These are phyloP conservation scores for Hypoxylon sp. DNA, from an alignment of 2,329 filamentous ascomycete species.

Conservation along the genomic window DNA sequence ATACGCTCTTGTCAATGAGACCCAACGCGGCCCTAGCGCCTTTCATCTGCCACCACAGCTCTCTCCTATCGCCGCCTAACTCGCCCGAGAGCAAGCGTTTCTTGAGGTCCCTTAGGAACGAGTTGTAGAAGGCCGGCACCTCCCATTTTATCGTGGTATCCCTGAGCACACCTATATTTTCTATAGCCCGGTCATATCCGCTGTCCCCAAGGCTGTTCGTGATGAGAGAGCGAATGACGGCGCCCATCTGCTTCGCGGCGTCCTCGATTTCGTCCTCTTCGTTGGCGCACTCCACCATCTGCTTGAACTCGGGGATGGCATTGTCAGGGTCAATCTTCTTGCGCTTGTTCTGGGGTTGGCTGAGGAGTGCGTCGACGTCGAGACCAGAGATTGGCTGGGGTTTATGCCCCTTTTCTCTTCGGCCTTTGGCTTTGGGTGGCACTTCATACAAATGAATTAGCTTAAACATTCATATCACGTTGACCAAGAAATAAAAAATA, in stretches of 20 bases:
- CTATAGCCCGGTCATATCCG: slow-evolving; percentile 81
- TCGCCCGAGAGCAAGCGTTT: slow-evolving; percentile 76
- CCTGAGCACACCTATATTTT: slow-evolving; percentile 83
- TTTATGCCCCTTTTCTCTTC: slow-evolving; percentile 72
- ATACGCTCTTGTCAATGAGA: slow-evolving; percentile 76
- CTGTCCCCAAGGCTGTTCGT: slow-evolving; percentile 80
- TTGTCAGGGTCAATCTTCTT: slow-evolving; percentile 73
- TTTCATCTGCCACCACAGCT: slow-evolving; percentile 85
- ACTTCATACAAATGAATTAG: slow-evolving; percentile 65
- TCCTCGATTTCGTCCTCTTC: slow-evolving; percentile 74
- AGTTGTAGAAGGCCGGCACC: slow-evolving; percentile 82
- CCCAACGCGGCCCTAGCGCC: slow-evolving; percentile 76
- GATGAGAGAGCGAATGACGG: slow-evolving; percentile 78
- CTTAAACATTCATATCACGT: slow-evolving; percentile 33
- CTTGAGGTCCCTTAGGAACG: slow-evolving; percentile 80
- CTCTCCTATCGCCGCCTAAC: slow-evolving; percentile 81
- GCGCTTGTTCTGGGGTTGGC: slow-evolving; percentile 52
- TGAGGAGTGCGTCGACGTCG: slow-evolving; percentile 84
- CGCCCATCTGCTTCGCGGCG: slow-evolving; percentile 80
- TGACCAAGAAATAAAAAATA: slow-evolving; percentile 50
- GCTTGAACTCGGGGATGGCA: slow-evolving; percentile 91
- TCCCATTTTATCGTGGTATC: slow-evolving; percentile 83
- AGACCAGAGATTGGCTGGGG: slow-evolving; percentile 91
- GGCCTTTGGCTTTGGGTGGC: slow-evolving; percentile 82
- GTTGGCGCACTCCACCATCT: slow-evolving; percentile 74